Evolutionary conservation across 257 asterid species (phyloP), one percentile per base, ranked within the genome.

Genomic region (Fraxinus quadrangulata): DNA sequence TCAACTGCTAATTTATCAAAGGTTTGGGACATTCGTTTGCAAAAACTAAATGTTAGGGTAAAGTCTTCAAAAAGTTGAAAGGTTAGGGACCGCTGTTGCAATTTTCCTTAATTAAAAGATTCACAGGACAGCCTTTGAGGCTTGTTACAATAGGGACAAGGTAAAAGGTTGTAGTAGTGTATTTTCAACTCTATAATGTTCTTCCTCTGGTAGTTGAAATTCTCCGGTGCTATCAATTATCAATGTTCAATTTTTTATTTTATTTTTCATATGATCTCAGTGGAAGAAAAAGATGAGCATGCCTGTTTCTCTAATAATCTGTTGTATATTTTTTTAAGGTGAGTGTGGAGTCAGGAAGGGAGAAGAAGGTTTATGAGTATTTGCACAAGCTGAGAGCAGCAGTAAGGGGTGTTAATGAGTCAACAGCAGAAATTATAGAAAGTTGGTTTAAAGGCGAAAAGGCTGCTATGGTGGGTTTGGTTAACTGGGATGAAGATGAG

Each of bases 311-410:
- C 74, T 77, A 70, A 73, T 74, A 45, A 72, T 28, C 63, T 31
- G 31, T 5, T 73, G 79, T 8, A 7, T 75, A 17, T 73, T 47
- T 21, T 72, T 42, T 83, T 77, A 88, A 95, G 98, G 97, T 91
- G 79, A 93, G 97, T 77, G 87, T 83, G 37, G 89, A 84, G 83
- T 81, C 85, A 28, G 86, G 81, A 67, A 87, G 81, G 79, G 92
- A 84, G 78, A 81, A 86, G 59, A 93, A 89, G 87, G 93, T 95
- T 61, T 95, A 95, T 75, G 94, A 87, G 83, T 95, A 91, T 85
- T 73, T 95, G 81, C 98, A 91, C 83, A 95, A 95, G 82, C 81
- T 95, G 76, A 89, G 97, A 84, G 86, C 72, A 72, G 79, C 81
- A 30, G 80, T 85, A 26, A 87, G 91, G 76, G 85, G 85, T 39